Evolutionary conservation across 139 green algal species (phyloP).

Genomic region (Chlamydomonas incerta): DNA sequence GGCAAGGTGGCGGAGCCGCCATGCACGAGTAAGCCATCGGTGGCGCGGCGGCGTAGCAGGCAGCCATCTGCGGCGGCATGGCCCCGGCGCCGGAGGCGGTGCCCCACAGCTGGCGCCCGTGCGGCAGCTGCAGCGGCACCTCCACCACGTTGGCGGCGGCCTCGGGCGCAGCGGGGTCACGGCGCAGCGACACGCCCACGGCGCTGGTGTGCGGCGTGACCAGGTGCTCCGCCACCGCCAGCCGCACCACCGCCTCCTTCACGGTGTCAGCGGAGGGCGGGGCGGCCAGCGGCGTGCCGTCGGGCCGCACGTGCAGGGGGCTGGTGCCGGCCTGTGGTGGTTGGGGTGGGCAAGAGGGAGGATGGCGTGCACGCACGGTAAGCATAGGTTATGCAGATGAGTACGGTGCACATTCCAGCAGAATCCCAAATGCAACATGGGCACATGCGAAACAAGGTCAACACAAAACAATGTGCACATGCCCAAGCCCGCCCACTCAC

Average conservation of each 20-base stretch:
- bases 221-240: slow-evolving; percentile 42
- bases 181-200: slow-evolving; percentile 52
- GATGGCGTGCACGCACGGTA: too few species aligned
- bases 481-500: not conserved
- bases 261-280: slow-evolving; percentile 19
- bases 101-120: too few species aligned
- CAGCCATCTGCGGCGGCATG: too few species aligned
- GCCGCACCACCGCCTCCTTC: slow-evolving; percentile 28
- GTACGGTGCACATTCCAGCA: too few species aligned
- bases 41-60: too few species aligned
- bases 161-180: slow-evolving; percentile 24
- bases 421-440: too few species aligned
- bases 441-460: too few species aligned
- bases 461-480: too few species aligned
- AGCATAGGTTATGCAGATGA: too few species aligned
- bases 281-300: not conserved
- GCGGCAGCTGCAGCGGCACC: slow-evolving; percentile 43
- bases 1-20: too few species aligned
- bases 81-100: too few species aligned
- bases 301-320: slow-evolving; percentile 37
- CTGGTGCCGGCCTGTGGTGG: slow-evolving; percentile 16
- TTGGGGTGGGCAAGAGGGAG: not conserved
- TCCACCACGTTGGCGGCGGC: slow-evolving; percentile 10
- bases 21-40: too few species aligned
- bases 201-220: slow-evolving; percentile 50